Percentiles rank a stretch among this genome's conserved stretches.
Evolutionary conservation across 2,329 filamentous ascomycete genomes (phyloP).

Genomic region (Botryotinia calthae): DNA sequence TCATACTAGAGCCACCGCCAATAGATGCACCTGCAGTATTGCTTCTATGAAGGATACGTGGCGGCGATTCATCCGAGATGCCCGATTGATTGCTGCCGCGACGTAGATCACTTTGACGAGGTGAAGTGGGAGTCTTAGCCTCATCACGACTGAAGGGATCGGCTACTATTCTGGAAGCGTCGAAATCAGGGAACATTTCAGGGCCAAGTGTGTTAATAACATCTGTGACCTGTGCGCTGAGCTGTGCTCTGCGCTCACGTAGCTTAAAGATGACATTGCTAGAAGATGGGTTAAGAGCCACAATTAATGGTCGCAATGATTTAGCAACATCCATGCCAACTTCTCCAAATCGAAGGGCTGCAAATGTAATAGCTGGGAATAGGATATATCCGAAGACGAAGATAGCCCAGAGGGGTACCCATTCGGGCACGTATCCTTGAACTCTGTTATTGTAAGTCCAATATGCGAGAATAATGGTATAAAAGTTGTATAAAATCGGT

Average conservation of each 20-base stretch:
- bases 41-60: slow-evolving; percentile 35
- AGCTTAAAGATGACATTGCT: slow-evolving; percentile 81
- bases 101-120: slow-evolving; percentile 29
- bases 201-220: slow-evolving; percentile 94
- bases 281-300: slow-evolving; percentile 81
- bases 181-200: slow-evolving; percentile 96
- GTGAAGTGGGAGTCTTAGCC: slow-evolving; percentile 29
- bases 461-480: slow-evolving; percentile 70
- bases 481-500: slow-evolving; percentile 77
- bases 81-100: slow-evolving; percentile 52
- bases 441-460: slow-evolving; percentile 80
- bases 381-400: slow-evolving; percentile 72
- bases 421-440: slow-evolving; percentile 76
- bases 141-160: slow-evolving; percentile 46
- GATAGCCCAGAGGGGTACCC: slow-evolving; percentile 75
- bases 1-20: slow-evolving; percentile 35
- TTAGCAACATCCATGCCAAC: slow-evolving; percentile 99
- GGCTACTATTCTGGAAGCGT: slow-evolving; percentile 67
- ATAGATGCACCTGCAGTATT: slow-evolving; percentile 32
- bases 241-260: slow-evolving; percentile 65
- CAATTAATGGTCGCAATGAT: slow-evolving; percentile 80
- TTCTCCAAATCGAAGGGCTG: slow-evolving; percentile 90
- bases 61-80: slow-evolving; percentile 31
- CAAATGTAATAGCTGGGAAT: slow-evolving; percentile 87
- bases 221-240: slow-evolving; percentile 81